Conservation (phyloP, 257 asterid species). For the Eustoma russellianum region DNA sequence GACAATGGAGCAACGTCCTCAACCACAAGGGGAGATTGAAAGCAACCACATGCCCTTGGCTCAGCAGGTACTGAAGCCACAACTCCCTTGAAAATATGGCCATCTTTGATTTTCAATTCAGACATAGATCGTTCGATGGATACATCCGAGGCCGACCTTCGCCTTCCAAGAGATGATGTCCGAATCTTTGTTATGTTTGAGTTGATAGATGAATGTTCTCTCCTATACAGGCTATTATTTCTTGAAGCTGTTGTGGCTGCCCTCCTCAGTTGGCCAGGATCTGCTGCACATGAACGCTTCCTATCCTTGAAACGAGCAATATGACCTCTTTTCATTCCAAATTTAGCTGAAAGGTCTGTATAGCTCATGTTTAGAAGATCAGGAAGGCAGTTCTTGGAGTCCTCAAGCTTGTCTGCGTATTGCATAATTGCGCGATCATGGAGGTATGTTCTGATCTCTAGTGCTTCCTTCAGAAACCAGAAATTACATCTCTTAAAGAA, state of each 20-base stretch:
- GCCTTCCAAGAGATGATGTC: conserved; percentile 23
- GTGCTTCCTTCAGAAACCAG: conserved; percentile 45
- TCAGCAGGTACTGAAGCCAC: conserved; percentile 71
- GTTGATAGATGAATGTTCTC: conserved; percentile 22
- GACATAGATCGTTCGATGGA: conserved; percentile 54
- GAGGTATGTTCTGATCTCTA: conserved; percentile 69
- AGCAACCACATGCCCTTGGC: conserved; percentile 66
- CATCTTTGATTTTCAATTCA: conserved; percentile 57
- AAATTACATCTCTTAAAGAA: background rate
- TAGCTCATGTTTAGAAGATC: conserved; percentile 45
- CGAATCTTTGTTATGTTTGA: conserved; percentile 26
- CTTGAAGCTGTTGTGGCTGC: conserved; percentile 23
- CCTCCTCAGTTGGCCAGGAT: conserved; percentile 36
- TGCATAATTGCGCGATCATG: conserved; percentile 64
- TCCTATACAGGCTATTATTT: conserved; percentile 31
- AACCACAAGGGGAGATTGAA: conserved; percentile 52
- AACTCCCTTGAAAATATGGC: conserved; percentile 57
- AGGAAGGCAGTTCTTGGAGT: conserved; percentile 38
- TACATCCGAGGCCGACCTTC: conserved; percentile 18
- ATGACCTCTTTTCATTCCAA: conserved; percentile 70
- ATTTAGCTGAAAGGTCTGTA: conserved; percentile 38
- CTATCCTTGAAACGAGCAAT: conserved; percentile 59
- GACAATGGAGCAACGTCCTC: conserved; percentile 68
- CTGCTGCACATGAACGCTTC: conserved; percentile 25
- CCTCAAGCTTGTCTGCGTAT: conserved; percentile 56